Base-by-base conservation (phyloP, 2,329 filamentous ascomycete species). In the Aspergillus awamori region DNA sequence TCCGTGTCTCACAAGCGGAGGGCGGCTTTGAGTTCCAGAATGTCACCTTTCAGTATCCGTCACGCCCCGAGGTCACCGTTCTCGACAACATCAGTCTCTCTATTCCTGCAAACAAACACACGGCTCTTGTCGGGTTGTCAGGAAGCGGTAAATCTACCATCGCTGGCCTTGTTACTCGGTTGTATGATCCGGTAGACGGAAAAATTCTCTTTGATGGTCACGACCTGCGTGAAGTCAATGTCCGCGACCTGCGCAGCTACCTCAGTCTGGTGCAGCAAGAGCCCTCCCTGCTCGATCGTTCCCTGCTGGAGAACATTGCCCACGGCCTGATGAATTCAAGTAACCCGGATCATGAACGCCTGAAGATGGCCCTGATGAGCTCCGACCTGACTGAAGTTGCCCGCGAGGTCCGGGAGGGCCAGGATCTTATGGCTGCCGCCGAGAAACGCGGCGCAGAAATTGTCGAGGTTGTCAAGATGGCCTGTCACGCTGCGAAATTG, bases 291-390 rank as follows among this genome's bases (percentile, higher is more conserved):
- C 96, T 97, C 72, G 87, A 87, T 57, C 92, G 89, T 0, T 91
- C 91, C 0, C 93, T 97, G 65, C 91, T 85, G 71, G 85, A 91
- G 52, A 97, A 96, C 74, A 95, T 97, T 54, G 80, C 80, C 1
- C 73, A 81, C 47, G 83, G 83, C 1, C 70, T 85, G 11, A 72
- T 80, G 72, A 67, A 85, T 58, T 73, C 71, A 0, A 72, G 67
- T 49, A 69, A 73, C 39, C 65, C 71, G 0, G 59, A 17, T 17
- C 71, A 74, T 56, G 60, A 53, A 4, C 84, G 83, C 86, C 90
- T 62, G 83, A 84, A 61, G 64, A 22, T 41, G 10, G 53, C 64
- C 4, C 78, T 89, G 2, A 77, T 86, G 3, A 76, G 83, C 10
- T 74, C 82, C 13, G 71, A 79, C 1, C 76, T 89, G 20, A 70